Conservation (phyloP, 2,329 filamentous ascomycete species). For the Sodiomyces alkalinus region DNA sequence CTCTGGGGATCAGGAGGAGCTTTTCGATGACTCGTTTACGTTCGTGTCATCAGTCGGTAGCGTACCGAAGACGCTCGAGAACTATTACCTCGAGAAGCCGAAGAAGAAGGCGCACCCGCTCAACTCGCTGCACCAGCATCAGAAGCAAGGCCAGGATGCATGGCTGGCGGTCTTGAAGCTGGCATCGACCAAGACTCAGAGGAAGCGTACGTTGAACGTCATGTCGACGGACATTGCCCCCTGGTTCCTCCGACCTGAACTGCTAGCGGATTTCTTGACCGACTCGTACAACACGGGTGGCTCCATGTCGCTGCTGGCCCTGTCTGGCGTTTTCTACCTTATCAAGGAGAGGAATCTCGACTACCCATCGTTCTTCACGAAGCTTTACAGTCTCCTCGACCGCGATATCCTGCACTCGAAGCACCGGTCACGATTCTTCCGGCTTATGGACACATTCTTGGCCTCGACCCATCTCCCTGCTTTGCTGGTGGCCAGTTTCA, state of each 20-base stretch:
- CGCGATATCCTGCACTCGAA: slow-evolving; percentile 80
- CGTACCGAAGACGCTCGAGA: slow-evolving; percentile 53
- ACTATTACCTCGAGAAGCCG: slow-evolving; percentile 51
- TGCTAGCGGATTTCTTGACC: slow-evolving; percentile 93
- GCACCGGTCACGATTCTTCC: slow-evolving; percentile 85
- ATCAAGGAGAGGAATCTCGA: slow-evolving; percentile 90
- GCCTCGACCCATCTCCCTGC: slow-evolving; percentile 85
- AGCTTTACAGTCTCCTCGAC: slow-evolving; percentile 87
- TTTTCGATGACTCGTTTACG: slow-evolving; percentile 43
- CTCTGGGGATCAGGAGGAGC: slow-evolving; percentile 13
- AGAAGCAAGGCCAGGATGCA: slow-evolving; percentile 67
- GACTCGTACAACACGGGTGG: slow-evolving; percentile 82
- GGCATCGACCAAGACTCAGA: slow-evolving; percentile 53
- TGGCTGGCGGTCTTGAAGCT: slow-evolving; percentile 68
- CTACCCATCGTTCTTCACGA: slow-evolving; percentile 85
- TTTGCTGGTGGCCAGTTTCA: slow-evolving; percentile 81
- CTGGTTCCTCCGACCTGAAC: slow-evolving; percentile 77
- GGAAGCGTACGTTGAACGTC: slow-evolving; percentile 61
- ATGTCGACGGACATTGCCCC: slow-evolving; percentile 70
- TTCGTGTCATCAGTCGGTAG: slow-evolving; percentile 53
- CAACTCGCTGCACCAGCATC: slow-evolving; percentile 53
- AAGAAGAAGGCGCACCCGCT: slow-evolving; percentile 53
- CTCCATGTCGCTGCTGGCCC: slow-evolving; percentile 69
- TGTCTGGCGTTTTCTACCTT: slow-evolving; percentile 88
- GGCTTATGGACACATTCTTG: slow-evolving; percentile 80